Base-by-base conservation (phyloP, 2,329 filamentous ascomycete species). In the Curvularia sp. region DNA sequence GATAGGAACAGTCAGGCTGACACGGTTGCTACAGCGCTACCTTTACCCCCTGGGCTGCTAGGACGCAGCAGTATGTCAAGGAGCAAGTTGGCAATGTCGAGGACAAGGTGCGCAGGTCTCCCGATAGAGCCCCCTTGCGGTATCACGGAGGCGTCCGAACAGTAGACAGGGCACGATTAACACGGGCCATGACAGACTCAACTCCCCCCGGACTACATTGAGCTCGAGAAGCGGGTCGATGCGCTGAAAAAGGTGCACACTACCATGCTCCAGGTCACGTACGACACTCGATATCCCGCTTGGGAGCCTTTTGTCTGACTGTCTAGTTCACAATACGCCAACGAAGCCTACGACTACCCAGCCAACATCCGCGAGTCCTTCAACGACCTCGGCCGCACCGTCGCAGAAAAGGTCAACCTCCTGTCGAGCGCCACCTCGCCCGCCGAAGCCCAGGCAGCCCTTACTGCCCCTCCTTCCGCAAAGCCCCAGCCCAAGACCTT, bases 401-500 rank as follows among this genome's bases (percentile, higher is more conserved):
- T 99, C 72, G 89, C 90, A 77, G 95, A 98, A 80, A 99, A 98
- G 82, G 93, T 97, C 64, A 83, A 87, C 62, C 91, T 98, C 39
- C 88, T 99, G 57, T 96, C 93, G 41, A 88, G 89, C 66, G 95
- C 95, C 59, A 89, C 89, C 46, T 90, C 89, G 42, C 91, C 95
- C 50, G 89, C 92, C 67, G 95, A 99, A 82, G 95, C 95, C 49
- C 93, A 97, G 82, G 92, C 93, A 48, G 95, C 95, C 63, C 84
- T 99, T 72, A 94, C 92, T 48, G 93, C 94, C 32, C 92, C 93
- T 56, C 92, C 93, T 6, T 86, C 89, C 63, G 91, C 92, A 64
- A 96, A 97, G 84, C 93, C 94, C 48, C 95, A 98, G 82, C 95
- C 95, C 73, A 99, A 98, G 86, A 99, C 95, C 42, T 98, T 99